Evolutionary conservation across 495 filamentous ascomycete species (phyloP).

Genomic region (Xylaria telfairii): DNA sequence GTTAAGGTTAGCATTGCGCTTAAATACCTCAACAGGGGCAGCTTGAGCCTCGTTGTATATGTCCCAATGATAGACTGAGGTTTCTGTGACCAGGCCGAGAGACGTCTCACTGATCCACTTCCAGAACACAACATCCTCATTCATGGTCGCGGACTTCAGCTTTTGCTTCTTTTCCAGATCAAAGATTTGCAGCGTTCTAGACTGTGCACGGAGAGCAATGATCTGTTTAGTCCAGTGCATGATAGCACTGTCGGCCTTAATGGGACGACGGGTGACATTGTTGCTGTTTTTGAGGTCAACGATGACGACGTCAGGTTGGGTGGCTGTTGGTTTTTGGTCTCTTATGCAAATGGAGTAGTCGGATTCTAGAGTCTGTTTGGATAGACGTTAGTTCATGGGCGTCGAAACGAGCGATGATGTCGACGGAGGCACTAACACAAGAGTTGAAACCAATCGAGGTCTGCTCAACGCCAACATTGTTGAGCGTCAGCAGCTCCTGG

Average conservation of each 20-base stretch:
- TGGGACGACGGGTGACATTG: constrained; percentile 88
- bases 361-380: constrained; percentile 88
- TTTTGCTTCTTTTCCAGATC: constrained; percentile 88
- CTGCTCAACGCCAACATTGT: constrained; percentile 80
- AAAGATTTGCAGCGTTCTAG: constrained; percentile 95
- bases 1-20: constrained; percentile 84
- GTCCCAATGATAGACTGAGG: constrained; percentile 95
- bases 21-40: constrained; percentile 87
- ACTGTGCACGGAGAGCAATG: constrained; percentile 93
- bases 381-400: constrained; percentile 32
- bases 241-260: constrained; percentile 99
- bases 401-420: constrained; percentile 12
- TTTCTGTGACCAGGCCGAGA: constrained; percentile 88
- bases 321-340: constrained; percentile 81
- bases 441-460: constrained; percentile 93
- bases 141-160: constrained; percentile 93
- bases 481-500: constrained; percentile 88
- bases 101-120: constrained; percentile 94
- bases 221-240: constrained; percentile 98
- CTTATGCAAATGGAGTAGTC: constrained; percentile 94
- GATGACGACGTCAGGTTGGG: constrained; percentile 92
- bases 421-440: constrained; percentile 66
- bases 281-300: constrained; percentile 94
- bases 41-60: constrained; percentile 80
- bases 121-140: constrained; percentile 97